These are phyloP conservation scores for Meripilus lineatus DNA, from an alignment of 1,284 basidiomycete genomes.

Conservation along the genomic window DNA sequence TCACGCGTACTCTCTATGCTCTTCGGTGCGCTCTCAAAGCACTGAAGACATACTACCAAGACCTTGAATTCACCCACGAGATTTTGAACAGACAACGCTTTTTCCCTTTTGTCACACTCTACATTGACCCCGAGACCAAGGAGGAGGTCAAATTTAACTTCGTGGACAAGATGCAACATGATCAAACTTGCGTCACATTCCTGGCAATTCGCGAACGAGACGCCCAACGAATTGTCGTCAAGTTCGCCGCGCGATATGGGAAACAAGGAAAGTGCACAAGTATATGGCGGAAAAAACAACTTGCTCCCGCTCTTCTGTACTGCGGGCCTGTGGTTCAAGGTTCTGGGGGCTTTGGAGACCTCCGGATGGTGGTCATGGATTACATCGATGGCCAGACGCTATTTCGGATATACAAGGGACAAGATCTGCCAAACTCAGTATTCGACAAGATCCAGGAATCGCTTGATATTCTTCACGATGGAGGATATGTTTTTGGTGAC, in stretches of 20 bases:
- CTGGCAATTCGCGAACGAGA: conserved; percentile 2
- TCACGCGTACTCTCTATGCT: conserved; percentile 9
- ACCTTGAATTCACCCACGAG: not conserved
- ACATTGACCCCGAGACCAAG: not conserved
- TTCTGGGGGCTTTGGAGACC: not conserved
- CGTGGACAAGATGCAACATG: conserved; percentile 3
- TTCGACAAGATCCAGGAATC: not conserved
- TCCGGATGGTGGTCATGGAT: conserved; percentile 12
- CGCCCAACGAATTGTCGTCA: conserved; percentile 15
- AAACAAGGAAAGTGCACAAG: too few species aligned
- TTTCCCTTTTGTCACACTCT: not conserved
- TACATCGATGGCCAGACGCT: conserved; percentile 6
- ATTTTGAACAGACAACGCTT: not conserved
- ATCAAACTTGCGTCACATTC: conserved; percentile 8
- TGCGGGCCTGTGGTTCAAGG: conserved; percentile 1
- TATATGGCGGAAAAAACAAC: too few species aligned
- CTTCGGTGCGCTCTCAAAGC: not conserved
- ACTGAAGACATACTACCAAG: conserved; percentile 4
- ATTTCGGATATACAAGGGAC: not conserved
- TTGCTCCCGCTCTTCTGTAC: conserved; percentile 17
- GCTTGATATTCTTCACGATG: conserved; percentile 11
- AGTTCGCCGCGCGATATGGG: conserved; percentile 17
- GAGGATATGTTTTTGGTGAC: conserved; percentile 16
- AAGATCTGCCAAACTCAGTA: not conserved
- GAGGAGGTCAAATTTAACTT: not conserved